Evolutionary conservation across 495 filamentous ascomycete species (phyloP).

Genomic region (Penicillium egyptiacum): DNA sequence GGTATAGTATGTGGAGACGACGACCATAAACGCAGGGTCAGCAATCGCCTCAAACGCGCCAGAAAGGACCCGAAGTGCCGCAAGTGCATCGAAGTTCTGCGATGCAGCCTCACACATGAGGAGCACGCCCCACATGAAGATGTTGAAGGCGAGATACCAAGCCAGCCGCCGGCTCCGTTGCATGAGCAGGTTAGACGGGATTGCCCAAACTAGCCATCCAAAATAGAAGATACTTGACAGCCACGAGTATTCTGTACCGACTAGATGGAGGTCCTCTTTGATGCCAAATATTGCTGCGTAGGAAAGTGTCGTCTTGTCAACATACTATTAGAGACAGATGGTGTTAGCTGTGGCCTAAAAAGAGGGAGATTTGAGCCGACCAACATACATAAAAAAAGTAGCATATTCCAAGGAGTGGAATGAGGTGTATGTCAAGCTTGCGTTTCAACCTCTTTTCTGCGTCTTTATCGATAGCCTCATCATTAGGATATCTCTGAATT

Average conservation of each 20-base stretch:
- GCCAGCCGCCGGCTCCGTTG: constrained; percentile 54
- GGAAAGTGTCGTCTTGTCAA: constrained; percentile 56
- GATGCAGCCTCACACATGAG: constrained; percentile 25
- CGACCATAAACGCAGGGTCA: constrained; percentile 34
- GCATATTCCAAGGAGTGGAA: neutral
- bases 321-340: neutral
- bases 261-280: constrained; percentile 42
- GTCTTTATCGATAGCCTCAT: neutral
- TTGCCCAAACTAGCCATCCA: constrained; percentile 49
- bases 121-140: constrained; percentile 52
- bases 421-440: neutral
- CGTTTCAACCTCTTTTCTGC: neutral
- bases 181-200: constrained; percentile 51
- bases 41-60: constrained; percentile 51
- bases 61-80: constrained; percentile 50
- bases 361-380: neutral
- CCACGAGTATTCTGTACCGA: constrained; percentile 54
- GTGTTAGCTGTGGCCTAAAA: neutral
- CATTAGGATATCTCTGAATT: neutral
- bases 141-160: constrained; percentile 51
- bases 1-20: constrained; percentile 44
- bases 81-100: constrained; percentile 47
- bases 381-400: neutral
- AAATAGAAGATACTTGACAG: constrained; percentile 56
- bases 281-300: constrained; percentile 60